A percentile compares a stretch with the other conserved stretches of the same genome.
These are phyloP conservation scores for Claviceps sorghi DNA, from an alignment of 2,329 filamentous ascomycete species.

Conservation along the genomic window DNA sequence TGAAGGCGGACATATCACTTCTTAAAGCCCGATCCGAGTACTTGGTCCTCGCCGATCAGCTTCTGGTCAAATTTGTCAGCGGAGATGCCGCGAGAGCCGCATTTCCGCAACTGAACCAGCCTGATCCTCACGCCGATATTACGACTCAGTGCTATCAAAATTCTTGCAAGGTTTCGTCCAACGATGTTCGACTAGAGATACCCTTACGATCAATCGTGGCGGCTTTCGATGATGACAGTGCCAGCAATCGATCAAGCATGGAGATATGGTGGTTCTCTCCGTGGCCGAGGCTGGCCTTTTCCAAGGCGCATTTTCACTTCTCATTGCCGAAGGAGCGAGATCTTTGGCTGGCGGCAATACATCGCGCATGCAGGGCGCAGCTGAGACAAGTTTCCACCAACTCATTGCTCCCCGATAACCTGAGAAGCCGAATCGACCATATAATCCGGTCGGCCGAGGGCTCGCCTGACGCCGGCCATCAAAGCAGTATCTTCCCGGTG, in stretches of 20 bases:
- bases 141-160: slow-evolving; percentile 12
- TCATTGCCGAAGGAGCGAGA: slow-evolving; percentile 32
- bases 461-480: slow-evolving; percentile 12
- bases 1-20: slow-evolving; percentile 35
- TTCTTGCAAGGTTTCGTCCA: slow-evolving; percentile 16
- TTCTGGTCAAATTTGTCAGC: slow-evolving; percentile 35
- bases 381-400: slow-evolving; percentile 21
- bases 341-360: slow-evolving; percentile 33
- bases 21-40: slow-evolving; percentile 36
- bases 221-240: slow-evolving; percentile 36
- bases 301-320: slow-evolving; percentile 35
- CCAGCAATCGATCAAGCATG: slow-evolving; percentile 33
- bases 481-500: slow-evolving; percentile 35
- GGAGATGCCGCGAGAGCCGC: slow-evolving; percentile 30
- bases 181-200: slow-evolving; percentile 29
- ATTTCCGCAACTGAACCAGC: slow-evolving; percentile 29
- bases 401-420: slow-evolving; percentile 28
- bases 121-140: slow-evolving; percentile 9
- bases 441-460: slow-evolving; percentile 31
- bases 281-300: slow-evolving; percentile 29
- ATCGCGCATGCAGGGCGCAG: slow-evolving; percentile 25
- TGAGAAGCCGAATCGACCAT: slow-evolving; percentile 30
- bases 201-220: slow-evolving; percentile 37
- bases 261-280: slow-evolving; percentile 42
- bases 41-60: slow-evolving; percentile 36